These are phyloP conservation scores for Verticillium nonalfalfae DNA, from an alignment of 2,329 filamentous ascomycete genomes.

Conservation along the genomic window DNA sequence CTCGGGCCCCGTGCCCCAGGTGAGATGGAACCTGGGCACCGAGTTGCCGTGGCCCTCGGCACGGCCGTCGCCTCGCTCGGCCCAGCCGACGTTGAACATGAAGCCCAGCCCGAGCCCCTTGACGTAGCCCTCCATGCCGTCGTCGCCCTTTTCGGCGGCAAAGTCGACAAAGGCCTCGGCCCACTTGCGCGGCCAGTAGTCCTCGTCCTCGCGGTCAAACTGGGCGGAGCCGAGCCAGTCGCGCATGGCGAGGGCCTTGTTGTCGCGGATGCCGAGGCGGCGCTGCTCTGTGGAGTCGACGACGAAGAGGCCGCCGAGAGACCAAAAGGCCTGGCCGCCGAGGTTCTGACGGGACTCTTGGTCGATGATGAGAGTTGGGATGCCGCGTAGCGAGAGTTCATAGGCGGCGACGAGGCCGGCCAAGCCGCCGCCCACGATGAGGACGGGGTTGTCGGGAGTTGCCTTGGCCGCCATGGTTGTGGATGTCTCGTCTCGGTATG, in stretches of 20 bases:
- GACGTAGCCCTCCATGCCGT: slow-evolving; percentile 53
- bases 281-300: slow-evolving; percentile 52
- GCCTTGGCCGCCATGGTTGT: not conserved
- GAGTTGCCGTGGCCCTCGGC: slow-evolving; percentile 56
- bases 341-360: slow-evolving; percentile 51
- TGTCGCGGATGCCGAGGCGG: slow-evolving; percentile 51
- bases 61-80: slow-evolving; percentile 49
- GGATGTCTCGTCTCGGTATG: not conserved
- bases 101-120: slow-evolving; percentile 46
- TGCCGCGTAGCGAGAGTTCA: slow-evolving; percentile 43
- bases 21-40: slow-evolving; percentile 56
- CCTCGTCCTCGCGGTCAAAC: slow-evolving; percentile 50
- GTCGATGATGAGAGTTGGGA: slow-evolving; percentile 48
- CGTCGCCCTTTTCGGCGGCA: slow-evolving; percentile 47
- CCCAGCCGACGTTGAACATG: slow-evolving; percentile 51
- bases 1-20: slow-evolving; percentile 57
- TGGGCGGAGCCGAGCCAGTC: slow-evolving; percentile 53
- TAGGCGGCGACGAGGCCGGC: slow-evolving; percentile 55
- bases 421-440: slow-evolving; percentile 51
- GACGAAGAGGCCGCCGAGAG: slow-evolving; percentile 54
- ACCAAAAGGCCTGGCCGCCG: slow-evolving; percentile 60
- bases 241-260: slow-evolving; percentile 47
- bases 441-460: slow-evolving; percentile 29
- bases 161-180: slow-evolving; percentile 60
- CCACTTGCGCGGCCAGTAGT: slow-evolving; percentile 54